Evolutionary conservation across 2,329 filamentous ascomycete genomes (phyloP), one percentile per base, ranked within the genome.

Genomic region (Fusarium albidum): DNA sequence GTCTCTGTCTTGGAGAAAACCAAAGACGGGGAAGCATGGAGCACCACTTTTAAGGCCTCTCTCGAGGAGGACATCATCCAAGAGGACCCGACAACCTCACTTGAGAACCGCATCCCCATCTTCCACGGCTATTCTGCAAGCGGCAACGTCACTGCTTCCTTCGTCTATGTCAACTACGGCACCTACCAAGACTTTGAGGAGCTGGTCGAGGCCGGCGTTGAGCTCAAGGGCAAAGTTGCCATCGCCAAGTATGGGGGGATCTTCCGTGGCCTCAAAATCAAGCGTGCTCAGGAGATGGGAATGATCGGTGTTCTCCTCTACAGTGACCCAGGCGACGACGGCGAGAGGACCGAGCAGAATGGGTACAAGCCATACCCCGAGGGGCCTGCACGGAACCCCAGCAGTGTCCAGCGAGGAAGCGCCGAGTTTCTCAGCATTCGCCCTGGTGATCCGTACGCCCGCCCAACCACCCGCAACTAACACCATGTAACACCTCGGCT

Each of bases 81-180:
- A 0, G 88, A 96, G 45, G 95, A 99, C 70, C 83, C 86, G 4
- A 96, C 92, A 0, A 92, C 87, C 14, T 82, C 86, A 17, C 77
- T 92, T 38, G 74, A 82, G 9, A 83, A 92, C 66, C 81, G 91
- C 26, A 82, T 98, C 18, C 92, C 94, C 1, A 94, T 89, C 0
- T 98, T 98, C 77, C 94, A 98, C 69, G 95, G 94, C 46, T 98
- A 97, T 73, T 96, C 92, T 5, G 92, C 92, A 5, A 93, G 82
- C 55, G 94, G 94, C 25, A 96, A 98, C 71, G 94, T 96, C 40
- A 97, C 94, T 0, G 92, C 86, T 3, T 84, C 86, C 12, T 95
- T 91, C 61, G 90, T 96, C 27, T 98, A 89, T 68, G 92, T 91
- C 70, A 97, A 97, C 73, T 96, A 95, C 68, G 94, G 93, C 45